Evolutionary conservation across 768 basidiomycete genomes (phyloP).

Genomic region (Mycena indigotica): DNA sequence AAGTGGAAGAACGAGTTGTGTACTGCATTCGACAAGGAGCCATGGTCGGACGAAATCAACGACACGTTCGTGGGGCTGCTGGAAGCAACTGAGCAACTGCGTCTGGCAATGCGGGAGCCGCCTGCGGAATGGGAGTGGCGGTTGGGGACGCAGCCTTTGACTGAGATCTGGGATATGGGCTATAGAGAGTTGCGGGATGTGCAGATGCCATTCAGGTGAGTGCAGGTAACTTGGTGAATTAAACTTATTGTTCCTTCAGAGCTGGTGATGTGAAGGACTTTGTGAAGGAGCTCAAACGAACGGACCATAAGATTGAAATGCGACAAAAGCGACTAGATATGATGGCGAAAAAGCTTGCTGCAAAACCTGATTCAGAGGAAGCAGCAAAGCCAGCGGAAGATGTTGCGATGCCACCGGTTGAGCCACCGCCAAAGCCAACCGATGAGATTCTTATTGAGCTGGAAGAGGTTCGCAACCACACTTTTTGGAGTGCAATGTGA

Average conservation of each 20-base stretch:
- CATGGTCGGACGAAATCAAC: constrained; percentile 55
- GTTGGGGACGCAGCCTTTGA: constrained; percentile 69
- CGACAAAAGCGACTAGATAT: constrained; percentile 44
- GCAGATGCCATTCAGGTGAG: constrained; percentile 67
- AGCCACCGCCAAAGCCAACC: constrained; percentile 23
- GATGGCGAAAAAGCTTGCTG: constrained; percentile 31
- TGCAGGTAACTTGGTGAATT: constrained; percentile 19
- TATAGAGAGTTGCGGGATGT: constrained; percentile 66
- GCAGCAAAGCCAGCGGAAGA: constrained; percentile 23
- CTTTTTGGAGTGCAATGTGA: background rate
- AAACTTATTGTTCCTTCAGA: constrained; percentile 35
- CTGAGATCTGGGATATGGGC: constrained; percentile 85
- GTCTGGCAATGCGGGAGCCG: constrained; percentile 58
- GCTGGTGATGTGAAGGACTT: constrained; percentile 77
- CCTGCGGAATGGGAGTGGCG: constrained; percentile 65
- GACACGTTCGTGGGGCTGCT: constrained; percentile 58
- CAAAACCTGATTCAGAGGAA: constrained; percentile 29
- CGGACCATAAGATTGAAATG: constrained; percentile 63
- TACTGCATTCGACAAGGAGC: constrained; percentile 74
- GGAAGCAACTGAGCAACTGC: constrained; percentile 56
- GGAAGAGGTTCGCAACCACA: constrained; percentile 19
- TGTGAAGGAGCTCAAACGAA: constrained; percentile 67
- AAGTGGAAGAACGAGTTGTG: constrained; percentile 88
- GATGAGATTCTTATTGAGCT: constrained; percentile 19
- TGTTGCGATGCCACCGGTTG: constrained; percentile 14